Conservation (phyloP, 129 eudicot genomes). For the Flaveria sonorensis region DNA sequence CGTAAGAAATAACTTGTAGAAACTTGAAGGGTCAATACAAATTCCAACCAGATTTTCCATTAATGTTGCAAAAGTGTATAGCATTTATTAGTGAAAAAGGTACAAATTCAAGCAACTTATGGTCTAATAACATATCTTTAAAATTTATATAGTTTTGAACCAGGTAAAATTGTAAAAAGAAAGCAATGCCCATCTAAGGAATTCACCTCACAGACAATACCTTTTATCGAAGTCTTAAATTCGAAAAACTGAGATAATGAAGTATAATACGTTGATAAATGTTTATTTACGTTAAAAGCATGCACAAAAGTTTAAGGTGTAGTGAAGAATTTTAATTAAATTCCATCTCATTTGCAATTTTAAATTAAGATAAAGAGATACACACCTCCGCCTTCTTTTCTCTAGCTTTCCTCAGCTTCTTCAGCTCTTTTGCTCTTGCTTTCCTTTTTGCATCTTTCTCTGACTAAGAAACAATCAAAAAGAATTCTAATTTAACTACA, state of each 20-base stretch:
- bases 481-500: not conserved
- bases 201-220: slow-evolving; percentile 1
- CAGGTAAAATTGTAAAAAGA: not conserved
- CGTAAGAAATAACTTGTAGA: slow-evolving; percentile 14
- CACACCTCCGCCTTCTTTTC: slow-evolving; percentile 92
- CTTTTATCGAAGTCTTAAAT: slow-evolving; percentile 5
- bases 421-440: slow-evolving; percentile 91
- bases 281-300: not conserved
- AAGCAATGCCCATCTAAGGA: slow-evolving; percentile 8
- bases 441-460: slow-evolving; percentile 97
- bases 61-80: not conserved
- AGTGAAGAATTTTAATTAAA: slow-evolving; percentile 8
- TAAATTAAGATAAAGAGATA: slow-evolving; percentile 13
- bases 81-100: not conserved
- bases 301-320: slow-evolving; percentile 15
- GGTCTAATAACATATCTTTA: not conserved
- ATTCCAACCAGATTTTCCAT: slow-evolving; percentile 1
- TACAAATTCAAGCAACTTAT: slow-evolving; percentile 9
- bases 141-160: not conserved
- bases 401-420: slow-evolving; percentile 75
- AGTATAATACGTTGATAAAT: not conserved
- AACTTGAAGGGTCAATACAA: not conserved
- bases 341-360: slow-evolving; percentile 1
- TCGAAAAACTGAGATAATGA: not conserved
- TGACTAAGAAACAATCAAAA: slow-evolving; percentile 56